These are phyloP conservation scores for Physcomitrium patens DNA, from an alignment of 225 moss, liverwort and hornwort species.

Conservation along the genomic window DNA sequence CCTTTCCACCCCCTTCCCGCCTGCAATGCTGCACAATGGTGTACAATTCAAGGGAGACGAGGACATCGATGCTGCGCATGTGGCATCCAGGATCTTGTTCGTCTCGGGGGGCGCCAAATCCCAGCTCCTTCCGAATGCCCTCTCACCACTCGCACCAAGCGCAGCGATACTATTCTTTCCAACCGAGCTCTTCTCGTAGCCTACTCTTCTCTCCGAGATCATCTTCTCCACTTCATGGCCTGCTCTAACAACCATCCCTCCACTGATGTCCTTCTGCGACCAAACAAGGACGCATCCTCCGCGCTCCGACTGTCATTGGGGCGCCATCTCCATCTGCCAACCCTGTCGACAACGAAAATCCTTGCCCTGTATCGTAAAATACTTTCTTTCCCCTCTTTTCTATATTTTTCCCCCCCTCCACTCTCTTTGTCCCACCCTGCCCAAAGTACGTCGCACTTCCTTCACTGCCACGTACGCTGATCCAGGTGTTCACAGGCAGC, in stretches of 20 bases:
- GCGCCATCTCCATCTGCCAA: conserved; percentile 2
- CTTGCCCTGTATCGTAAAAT: background rate
- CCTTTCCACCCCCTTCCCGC: conserved; percentile 28
- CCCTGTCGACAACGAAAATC: background rate
- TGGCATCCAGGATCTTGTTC: conserved; percentile 30
- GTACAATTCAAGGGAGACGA: conserved; percentile 39
- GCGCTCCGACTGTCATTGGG: background rate
- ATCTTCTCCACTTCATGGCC: conserved; percentile 36
- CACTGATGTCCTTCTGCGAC: background rate
- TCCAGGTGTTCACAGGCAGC: background rate
- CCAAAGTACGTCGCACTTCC: background rate
- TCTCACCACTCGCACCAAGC: conserved; percentile 20
- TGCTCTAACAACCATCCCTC: conserved; percentile 40
- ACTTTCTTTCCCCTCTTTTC: background rate
- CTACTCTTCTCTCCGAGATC: conserved; percentile 29
- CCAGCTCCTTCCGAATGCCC: conserved; percentile 30
- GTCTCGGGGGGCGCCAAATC: conserved; percentile 27
- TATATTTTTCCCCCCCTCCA: background rate
- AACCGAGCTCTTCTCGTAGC: conserved; percentile 28
- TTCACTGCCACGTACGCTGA: background rate
- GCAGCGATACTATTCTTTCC: conserved; percentile 26
- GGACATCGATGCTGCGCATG: conserved; percentile 30
- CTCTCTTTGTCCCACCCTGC: background rate
- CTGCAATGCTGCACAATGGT: conserved; percentile 35
- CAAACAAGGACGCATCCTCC: conserved; percentile 3